Conservation (phyloP, 2,329 filamentous ascomycete species). For the Setomelanomma holmii region DNA sequence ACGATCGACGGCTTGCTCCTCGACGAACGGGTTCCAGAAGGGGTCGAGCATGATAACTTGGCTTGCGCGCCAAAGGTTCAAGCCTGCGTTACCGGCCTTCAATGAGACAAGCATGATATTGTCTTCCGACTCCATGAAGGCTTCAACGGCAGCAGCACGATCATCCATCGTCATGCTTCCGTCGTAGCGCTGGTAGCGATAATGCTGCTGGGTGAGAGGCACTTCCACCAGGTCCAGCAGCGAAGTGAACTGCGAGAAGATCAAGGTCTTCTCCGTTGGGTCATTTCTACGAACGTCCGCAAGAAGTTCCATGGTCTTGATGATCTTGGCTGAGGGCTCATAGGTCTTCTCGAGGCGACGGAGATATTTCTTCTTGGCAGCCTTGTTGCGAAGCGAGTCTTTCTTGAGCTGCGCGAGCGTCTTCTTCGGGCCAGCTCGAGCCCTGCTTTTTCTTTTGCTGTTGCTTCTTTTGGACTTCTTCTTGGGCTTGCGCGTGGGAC, state of each 20-base stretch:
- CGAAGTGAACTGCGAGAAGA: conserved; percentile 84
- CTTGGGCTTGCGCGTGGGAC: conserved; percentile 33
- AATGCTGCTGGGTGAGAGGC: conserved; percentile 66
- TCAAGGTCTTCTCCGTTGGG: conserved; percentile 74
- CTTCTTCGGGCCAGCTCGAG: conserved; percentile 43
- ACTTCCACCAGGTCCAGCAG: conserved; percentile 80
- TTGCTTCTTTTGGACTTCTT: conserved; percentile 25
- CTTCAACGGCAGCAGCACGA: conserved; percentile 71
- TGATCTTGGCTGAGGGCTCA: conserved; percentile 77
- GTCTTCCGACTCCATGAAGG: conserved; percentile 69
- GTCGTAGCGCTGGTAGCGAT: conserved; percentile 74
- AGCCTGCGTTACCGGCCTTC: conserved; percentile 82
- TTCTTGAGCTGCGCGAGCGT: conserved; percentile 72
- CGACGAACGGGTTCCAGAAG: conserved; percentile 93
- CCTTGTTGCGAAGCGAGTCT: conserved; percentile 68
- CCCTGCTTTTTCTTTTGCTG: conserved; percentile 48
- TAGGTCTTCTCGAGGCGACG: conserved; percentile 71
- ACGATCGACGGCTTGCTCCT: conserved; percentile 90
- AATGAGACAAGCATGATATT: conserved; percentile 79
- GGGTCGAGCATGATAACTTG: conserved; percentile 91
- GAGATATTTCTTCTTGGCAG: conserved; percentile 73
- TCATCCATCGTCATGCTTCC: conserved; percentile 73
- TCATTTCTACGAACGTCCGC: conserved; percentile 56
- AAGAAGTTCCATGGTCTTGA: conserved; percentile 72
- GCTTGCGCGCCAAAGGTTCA: conserved; percentile 83